phyloP scores from a whole-genome alignment of 2,329 filamentous ascomycete genomes.

The Xylariaceae sp. region DNA sequence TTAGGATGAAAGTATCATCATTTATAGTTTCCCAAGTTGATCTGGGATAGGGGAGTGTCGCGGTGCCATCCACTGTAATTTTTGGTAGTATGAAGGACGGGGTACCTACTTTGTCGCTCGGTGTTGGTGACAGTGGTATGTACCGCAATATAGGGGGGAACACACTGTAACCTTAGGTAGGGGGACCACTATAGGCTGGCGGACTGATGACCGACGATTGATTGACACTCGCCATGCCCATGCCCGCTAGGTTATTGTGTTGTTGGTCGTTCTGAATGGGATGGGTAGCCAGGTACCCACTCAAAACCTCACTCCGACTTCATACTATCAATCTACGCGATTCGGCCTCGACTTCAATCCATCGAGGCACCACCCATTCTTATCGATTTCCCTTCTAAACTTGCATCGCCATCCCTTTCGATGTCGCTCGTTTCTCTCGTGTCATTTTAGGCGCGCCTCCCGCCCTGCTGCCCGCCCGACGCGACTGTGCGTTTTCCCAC shows the following conservation, averaged over 20 bases:
- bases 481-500: conserved; percentile 56
- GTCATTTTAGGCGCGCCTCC: conserved; percentile 54
- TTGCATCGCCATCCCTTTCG: conserved; percentile 54
- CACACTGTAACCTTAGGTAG: neutral
- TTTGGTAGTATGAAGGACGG: no score
- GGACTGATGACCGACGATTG: no score
- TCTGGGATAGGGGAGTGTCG: no score
- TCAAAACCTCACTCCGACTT: conserved; percentile 51
- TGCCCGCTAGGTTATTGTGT: conserved; percentile 10
- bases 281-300: conserved; percentile 26
- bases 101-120: neutral
- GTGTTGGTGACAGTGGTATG: conserved; percentile 1
- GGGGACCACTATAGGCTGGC: neutral
- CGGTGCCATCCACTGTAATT: no score
- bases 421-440: conserved; percentile 58
- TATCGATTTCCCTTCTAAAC: conserved; percentile 49
- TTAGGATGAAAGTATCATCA: no score
- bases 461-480: conserved; percentile 55
- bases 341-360: conserved; percentile 55
- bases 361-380: conserved; percentile 56
- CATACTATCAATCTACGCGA: conserved; percentile 60
- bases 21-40: no score
- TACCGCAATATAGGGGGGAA: neutral
- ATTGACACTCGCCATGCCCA: no score
- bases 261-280: conserved; percentile 6